A percentile compares a stretch with the other conserved stretches of the same genome.
These are phyloP conservation scores for Ogataea hybrid DNA, from an alignment of 1,139 yeast genomes.

Conservation along the genomic window DNA sequence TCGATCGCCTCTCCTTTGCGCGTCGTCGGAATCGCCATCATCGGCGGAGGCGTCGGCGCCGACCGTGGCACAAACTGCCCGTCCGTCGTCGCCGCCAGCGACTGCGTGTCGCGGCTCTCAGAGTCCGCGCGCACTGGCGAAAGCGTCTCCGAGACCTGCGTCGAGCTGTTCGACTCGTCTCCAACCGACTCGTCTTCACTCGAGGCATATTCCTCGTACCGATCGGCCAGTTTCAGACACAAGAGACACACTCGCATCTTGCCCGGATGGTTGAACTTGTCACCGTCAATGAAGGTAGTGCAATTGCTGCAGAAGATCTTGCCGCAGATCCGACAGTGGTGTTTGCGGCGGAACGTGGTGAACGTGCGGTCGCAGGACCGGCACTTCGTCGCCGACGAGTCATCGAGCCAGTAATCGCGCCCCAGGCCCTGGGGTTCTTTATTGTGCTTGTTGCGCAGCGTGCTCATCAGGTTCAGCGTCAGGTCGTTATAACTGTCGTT, in stretches of 20 bases:
- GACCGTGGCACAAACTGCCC: constrained; percentile 11
- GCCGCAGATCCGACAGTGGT: constrained; percentile 95
- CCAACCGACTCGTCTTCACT: constrained; percentile 55
- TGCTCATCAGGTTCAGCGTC: constrained; percentile 24
- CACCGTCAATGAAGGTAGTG: constrained; percentile 74
- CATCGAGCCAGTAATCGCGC: constrained; percentile 56
- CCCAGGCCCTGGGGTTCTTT: constrained; percentile 30
- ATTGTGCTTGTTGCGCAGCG: constrained; percentile 17
- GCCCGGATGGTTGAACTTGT: constrained; percentile 65
- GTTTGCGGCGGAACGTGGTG: constrained; percentile 78
- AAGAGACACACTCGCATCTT: constrained; percentile 77
- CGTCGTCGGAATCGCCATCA: constrained; percentile 82
- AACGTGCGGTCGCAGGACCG: constrained; percentile 55
- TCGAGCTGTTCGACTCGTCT: constrained; percentile 23
- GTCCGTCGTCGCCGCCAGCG: constrained; percentile 11
- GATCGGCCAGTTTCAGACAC: constrained; percentile 62
- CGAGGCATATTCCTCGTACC: constrained; percentile 59
- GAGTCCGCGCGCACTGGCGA: constrained; percentile 16
- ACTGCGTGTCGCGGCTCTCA: constrained; percentile 9
- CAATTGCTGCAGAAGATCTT: constrained; percentile 93
- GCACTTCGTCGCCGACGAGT: constrained; percentile 57
- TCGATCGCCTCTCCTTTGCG: constrained; percentile 77
- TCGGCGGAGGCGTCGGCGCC: constrained; percentile 65
- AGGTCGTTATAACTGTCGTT: constrained; percentile 22
- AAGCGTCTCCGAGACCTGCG: constrained; percentile 15